Conservation (phyloP, 1,284 basidiomycete genomes). For the Ceratobasidium sp. region DNA sequence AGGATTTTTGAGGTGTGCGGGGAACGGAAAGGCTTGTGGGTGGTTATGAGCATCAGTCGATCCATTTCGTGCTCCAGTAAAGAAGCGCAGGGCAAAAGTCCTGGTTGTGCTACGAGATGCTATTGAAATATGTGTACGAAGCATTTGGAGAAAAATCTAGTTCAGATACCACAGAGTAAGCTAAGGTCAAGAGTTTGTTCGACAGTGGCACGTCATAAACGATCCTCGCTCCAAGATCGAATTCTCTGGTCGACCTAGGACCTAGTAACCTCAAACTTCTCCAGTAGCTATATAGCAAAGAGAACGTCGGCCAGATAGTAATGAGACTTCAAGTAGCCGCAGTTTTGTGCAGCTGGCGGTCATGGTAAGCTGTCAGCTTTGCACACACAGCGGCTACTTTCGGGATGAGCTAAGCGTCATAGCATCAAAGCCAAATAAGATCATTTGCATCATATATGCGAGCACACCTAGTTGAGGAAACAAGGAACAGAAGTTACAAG, state of each 20-base stretch:
- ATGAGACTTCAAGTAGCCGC: not conserved
- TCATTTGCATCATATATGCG: not conserved
- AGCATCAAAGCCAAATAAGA: not conserved
- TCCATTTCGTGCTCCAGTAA: not conserved
- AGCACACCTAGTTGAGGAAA: not conserved
- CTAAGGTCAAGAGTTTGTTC: not conserved
- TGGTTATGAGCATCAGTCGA: not conserved
- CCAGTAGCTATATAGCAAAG: too few species aligned
- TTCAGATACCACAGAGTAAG: not conserved
- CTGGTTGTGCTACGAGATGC: not conserved
- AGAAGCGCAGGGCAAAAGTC: not conserved
- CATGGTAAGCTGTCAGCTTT: slow-evolving; percentile 3
- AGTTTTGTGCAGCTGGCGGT: not conserved
- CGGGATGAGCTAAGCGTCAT: not conserved
- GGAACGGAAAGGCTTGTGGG: slow-evolving; percentile 56
- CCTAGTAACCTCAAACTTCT: too few species aligned
- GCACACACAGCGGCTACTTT: not conserved
- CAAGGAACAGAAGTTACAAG: not conserved
- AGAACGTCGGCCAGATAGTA: not conserved
- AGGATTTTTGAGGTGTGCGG: slow-evolving; percentile 57
- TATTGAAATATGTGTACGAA: slow-evolving; percentile 5
- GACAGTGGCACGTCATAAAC: slow-evolving; percentile 4
- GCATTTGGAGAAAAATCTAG: not conserved
- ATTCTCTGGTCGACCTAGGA: too few species aligned
- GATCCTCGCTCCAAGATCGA: not conserved